Evolutionary conservation across 805 yeast species (phyloP), one percentile per base, ranked within the genome.

Genomic region (Metschnikowia orientalis): DNA sequence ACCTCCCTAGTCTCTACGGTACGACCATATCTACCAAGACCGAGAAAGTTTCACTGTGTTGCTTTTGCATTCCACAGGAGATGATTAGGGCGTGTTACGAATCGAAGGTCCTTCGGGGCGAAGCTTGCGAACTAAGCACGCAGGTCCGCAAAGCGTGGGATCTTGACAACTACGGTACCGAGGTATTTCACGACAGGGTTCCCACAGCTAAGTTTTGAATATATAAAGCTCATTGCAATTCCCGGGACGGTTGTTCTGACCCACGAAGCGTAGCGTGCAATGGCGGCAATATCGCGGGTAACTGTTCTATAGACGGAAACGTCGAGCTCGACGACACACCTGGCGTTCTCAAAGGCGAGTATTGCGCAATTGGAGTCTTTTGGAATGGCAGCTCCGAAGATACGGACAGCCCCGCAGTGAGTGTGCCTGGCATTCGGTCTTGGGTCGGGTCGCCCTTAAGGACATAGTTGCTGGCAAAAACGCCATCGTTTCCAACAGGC

Each of bases 31-130:
- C 11, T 7, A 9, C 13, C 8, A 29, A 34, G 12, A 37, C 55
- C 17, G 69, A 63, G 30, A 63, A 60, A 32, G 30, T 61, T 2
- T 35, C 63, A 2, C 52, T 44, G 38, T 48, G 61, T 20, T 51
- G 62, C 3, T 51, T 63, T 18, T 41, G 59, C 17, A 34, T 63
- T 11, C 70, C 70, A 0, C 42, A 57, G 3, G 60, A 61, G 29
- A 37, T 61, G 3, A 48, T 63, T 3, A 35, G 50, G 21, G 44
- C 44, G 24, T 51, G 61, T 35, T 59, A 37, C 30, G 22, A 26
- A 4, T 26, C 22, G 6, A 30, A n/a, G n/a, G 28, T 32, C 4
- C 25, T 26, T 9, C 12, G 20, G 2, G 7, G 18, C 6, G 8
- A 15, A 2, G 21, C 7, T 5, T 24, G 26, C 5, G 22, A 18